Conservation (phyloP, 495 filamentous ascomycete species). For the Xylaria telfairii region DNA sequence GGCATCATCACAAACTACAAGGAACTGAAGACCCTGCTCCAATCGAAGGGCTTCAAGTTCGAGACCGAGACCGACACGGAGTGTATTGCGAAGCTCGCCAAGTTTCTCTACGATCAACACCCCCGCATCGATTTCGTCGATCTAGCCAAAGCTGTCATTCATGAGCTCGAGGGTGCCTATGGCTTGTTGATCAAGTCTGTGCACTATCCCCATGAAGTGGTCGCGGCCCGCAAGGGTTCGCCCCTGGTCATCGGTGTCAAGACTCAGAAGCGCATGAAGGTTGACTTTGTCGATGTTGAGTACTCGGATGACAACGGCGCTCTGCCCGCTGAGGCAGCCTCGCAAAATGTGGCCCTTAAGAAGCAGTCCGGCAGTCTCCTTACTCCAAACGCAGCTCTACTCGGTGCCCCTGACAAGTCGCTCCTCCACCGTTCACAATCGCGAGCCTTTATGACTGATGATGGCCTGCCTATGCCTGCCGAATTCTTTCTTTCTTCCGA, state of each 20-base stretch:
- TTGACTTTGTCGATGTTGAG: conserved; percentile 99
- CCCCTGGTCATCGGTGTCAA: conserved; percentile 94
- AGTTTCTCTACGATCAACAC: conserved; percentile 97
- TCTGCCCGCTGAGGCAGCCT: conserved; percentile 91
- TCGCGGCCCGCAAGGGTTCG: conserved; percentile 97
- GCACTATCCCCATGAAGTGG: conserved; percentile 96
- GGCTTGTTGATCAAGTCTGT: conserved; percentile 96
- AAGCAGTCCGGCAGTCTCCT: conserved; percentile 67
- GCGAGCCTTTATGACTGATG: conserved; percentile 96
- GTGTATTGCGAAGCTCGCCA: conserved; percentile 97
- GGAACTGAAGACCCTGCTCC: conserved; percentile 91
- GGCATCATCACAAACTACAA: conserved; percentile 99
- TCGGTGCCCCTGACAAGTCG: conserved; percentile 93
- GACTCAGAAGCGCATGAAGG: conserved; percentile 99
- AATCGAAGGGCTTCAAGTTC: conserved; percentile 95
- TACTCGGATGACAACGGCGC: conserved; percentile 81
- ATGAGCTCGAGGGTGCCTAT: conserved; percentile 96
- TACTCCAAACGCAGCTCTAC: conserved; percentile 70
- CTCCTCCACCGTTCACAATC: conserved; percentile 97
- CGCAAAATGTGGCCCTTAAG: conserved; percentile 95
- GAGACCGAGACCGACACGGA: conserved; percentile 99
- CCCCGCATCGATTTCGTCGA: conserved; percentile 94
- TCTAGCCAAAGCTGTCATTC: conserved; percentile 95
- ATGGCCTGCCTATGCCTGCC: conserved; percentile 95
- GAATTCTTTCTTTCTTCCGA: conserved; percentile 99